Percentiles rank a stretch among this genome's conserved stretches.
Evolutionary conservation across 768 basidiomycete species (phyloP).

Genomic region (Kwoniella bestiolae): DNA sequence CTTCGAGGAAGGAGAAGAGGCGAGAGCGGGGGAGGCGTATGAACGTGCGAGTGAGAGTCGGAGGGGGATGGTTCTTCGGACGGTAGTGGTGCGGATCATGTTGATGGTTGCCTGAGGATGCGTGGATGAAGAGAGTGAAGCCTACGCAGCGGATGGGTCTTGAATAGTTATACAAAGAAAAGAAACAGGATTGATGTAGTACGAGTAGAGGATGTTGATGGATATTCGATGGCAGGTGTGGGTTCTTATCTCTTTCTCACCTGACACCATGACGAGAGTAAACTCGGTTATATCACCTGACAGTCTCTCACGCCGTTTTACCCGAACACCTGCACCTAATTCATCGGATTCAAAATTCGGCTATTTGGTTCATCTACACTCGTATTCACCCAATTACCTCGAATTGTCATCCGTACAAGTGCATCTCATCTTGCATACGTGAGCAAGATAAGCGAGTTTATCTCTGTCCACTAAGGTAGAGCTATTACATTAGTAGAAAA

Average conservation of each 20-base stretch:
- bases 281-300: conserved; percentile 21
- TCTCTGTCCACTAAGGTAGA: no score
- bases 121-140: no score
- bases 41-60: conserved; percentile 4
- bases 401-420: no score
- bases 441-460: no score
- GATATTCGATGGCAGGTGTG: background rate
- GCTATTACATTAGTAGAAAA: background rate
- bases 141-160: background rate
- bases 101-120: no score
- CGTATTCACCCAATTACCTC: no score
- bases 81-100: conserved; percentile 12
- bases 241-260: background rate
- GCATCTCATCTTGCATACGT: background rate
- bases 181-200: background rate
- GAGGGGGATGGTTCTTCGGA: background rate
- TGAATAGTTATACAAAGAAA: background rate
- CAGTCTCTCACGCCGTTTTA: conserved; percentile 9
- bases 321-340: conserved; percentile 4
- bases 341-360: background rate
- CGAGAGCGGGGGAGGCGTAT: conserved; percentile 23
- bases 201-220: background rate
- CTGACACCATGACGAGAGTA: background rate
- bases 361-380: background rate
- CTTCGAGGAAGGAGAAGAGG: conserved; percentile 16